These are phyloP conservation scores for Mycosphaerella sp. DNA, from an alignment of 2,329 filamentous ascomycete genomes.

Conservation along the genomic window DNA sequence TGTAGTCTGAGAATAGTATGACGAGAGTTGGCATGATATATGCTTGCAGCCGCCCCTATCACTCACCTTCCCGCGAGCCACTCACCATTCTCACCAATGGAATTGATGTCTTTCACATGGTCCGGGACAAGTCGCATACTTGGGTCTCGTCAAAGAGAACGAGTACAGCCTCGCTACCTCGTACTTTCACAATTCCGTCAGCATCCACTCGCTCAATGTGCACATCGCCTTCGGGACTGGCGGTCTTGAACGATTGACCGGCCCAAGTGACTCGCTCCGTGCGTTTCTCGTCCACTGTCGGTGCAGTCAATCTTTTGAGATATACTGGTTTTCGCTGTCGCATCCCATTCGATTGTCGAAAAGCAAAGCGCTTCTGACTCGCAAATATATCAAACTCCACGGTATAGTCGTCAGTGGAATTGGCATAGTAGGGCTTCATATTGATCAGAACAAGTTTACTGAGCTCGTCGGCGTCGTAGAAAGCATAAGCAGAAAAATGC, in stretches of 20 bases:
- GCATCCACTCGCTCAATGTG: conserved; percentile 18
- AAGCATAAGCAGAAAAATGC: conserved; percentile 26
- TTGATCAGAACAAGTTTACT: conserved; percentile 29
- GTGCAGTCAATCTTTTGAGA: conserved; percentile 28
- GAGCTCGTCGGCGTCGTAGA: conserved; percentile 22
- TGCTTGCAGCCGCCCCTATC: neutral
- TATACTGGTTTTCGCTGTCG: conserved; percentile 6
- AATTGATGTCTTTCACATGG: neutral
- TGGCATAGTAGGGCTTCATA: conserved; percentile 26
- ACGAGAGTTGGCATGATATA: no score
- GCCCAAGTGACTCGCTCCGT: conserved; percentile 27
- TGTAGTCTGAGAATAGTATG: no score
- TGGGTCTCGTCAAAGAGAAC: conserved; percentile 23
- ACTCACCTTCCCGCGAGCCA: neutral
- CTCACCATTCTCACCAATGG: neutral
- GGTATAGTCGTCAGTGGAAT: conserved; percentile 25
- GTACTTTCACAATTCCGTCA: conserved; percentile 20
- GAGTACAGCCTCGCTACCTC: conserved; percentile 29
- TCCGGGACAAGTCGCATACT: neutral
- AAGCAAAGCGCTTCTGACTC: neutral
- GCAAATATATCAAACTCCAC: conserved; percentile 19
- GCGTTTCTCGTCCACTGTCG: conserved; percentile 24
- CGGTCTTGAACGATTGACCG: conserved; percentile 26
- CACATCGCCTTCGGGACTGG: conserved; percentile 17
- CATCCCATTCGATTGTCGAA: neutral